Conservation (phyloP, 1,284 basidiomycete genomes). For the Pyrrhoderma lamaoense region DNA sequence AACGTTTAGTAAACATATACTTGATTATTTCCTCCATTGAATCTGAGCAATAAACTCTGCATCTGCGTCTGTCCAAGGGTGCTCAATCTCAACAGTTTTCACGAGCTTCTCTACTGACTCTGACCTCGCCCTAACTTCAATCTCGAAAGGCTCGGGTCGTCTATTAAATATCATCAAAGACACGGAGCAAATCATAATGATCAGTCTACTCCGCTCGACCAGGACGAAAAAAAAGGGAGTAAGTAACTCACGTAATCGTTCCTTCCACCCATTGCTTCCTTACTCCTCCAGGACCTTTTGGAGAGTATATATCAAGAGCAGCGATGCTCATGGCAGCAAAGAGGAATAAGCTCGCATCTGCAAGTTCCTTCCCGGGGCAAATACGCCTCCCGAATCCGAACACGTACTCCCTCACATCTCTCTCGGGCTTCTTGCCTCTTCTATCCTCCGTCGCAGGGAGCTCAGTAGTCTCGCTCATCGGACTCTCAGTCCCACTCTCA, state of each 20-base stretch:
- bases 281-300: neutral
- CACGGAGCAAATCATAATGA: neutral
- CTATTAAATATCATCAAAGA: constrained; percentile 11
- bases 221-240: neutral
- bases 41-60: constrained; percentile 9
- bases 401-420: constrained; percentile 9
- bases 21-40: constrained; percentile 1
- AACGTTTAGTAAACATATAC: neutral
- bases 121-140: constrained; percentile 21
- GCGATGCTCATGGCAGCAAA: constrained; percentile 10
- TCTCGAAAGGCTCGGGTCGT: constrained; percentile 21
- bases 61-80: constrained; percentile 9
- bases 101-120: constrained; percentile 3
- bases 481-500: too few species aligned
- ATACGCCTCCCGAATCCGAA: constrained; percentile 14
- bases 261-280: constrained; percentile 3
- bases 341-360: constrained; percentile 19
- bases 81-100: constrained; percentile 7
- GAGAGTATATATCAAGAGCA: constrained; percentile 2
- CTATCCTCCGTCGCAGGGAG: too few species aligned
- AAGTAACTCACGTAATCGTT: constrained; percentile 11
- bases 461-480: too few species aligned
- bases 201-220: neutral
- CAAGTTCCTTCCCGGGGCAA: constrained; percentile 18
- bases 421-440: neutral